These are phyloP conservation scores for Colletotrichum abscissum DNA, from an alignment of 2,329 filamentous ascomycete genomes.

Conservation along the genomic window DNA sequence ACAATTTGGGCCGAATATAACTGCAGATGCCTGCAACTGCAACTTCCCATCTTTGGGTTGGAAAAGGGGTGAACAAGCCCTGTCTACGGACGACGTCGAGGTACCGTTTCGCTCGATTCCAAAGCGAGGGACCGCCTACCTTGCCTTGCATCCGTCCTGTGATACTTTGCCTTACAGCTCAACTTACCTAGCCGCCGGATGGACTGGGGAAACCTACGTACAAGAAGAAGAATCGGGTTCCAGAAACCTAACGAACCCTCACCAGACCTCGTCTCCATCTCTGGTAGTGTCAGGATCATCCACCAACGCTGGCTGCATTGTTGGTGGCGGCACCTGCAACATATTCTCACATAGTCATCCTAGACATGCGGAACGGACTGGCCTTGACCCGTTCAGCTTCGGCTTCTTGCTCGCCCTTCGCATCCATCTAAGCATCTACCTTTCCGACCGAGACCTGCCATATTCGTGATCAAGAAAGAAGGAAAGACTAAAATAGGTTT, in stretches of 20 bases:
- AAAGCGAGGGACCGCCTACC: background rate
- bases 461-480: background rate
- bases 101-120: background rate
- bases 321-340: slow-evolving; percentile 25
- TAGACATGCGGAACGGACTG: background rate
- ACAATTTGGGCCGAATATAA: background rate
- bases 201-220: background rate
- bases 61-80: background rate
- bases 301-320: slow-evolving; percentile 16
- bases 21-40: background rate
- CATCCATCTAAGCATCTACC: slow-evolving; percentile 13
- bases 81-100: slow-evolving; percentile 7
- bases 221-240: slow-evolving; percentile 5
- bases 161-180: background rate
- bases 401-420: background rate
- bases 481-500: slow-evolving; percentile 10
- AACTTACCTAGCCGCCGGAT: slow-evolving; percentile 1
- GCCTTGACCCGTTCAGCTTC: background rate
- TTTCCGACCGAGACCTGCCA: slow-evolving; percentile 12
- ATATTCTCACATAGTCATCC: slow-evolving; percentile 16
- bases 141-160: background rate
- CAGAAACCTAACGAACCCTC: slow-evolving; percentile 9
- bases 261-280: background rate
- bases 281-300: slow-evolving; percentile 12
- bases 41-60: background rate